A percentile compares a stretch with the other conserved stretches of the same genome.
Evolutionary conservation across 345 rosid genomes (phyloP).

Genomic region (Sonneratia alba): DNA sequence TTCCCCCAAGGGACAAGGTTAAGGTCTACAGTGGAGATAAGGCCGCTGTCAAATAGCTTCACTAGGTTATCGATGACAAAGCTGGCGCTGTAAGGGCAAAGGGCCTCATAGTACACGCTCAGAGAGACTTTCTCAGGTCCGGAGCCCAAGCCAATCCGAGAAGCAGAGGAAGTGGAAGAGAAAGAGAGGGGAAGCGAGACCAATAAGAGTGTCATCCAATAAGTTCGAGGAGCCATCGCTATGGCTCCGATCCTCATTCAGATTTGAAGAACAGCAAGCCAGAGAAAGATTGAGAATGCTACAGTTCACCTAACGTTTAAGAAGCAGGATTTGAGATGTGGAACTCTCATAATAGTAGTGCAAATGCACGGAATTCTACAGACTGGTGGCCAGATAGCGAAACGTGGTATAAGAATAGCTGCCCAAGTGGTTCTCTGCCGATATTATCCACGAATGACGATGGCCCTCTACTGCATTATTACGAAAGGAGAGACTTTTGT

Average conservation of each 20-base stretch:
- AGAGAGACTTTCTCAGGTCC: constrained; percentile 39
- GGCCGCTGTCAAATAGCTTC: constrained; percentile 45
- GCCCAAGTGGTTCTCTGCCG: not conserved
- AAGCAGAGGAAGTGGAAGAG: constrained; percentile 12
- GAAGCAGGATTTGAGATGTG: not conserved
- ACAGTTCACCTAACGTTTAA: not conserved
- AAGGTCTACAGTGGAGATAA: constrained; percentile 59
- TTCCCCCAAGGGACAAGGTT: constrained; percentile 80
- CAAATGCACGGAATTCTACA: no score
- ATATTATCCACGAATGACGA: not conserved
- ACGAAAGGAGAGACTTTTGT: not conserved
- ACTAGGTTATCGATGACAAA: constrained; percentile 48
- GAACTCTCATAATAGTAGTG: not conserved
- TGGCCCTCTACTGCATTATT: not conserved
- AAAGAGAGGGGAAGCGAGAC: constrained; percentile 8
- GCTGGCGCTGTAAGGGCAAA: constrained; percentile 66
- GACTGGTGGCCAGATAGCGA: not conserved
- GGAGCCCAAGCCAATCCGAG: constrained; percentile 13
- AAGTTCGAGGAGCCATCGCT: not conserved
- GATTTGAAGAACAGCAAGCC: not conserved
- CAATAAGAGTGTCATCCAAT: constrained; percentile 8
- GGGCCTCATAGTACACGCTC: constrained; percentile 66
- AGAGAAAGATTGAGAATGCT: not conserved
- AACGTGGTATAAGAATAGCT: not conserved
- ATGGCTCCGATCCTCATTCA: not conserved